Conservation (phyloP, 2,329 filamentous ascomycete genomes). For the Graphium sp. region DNA sequence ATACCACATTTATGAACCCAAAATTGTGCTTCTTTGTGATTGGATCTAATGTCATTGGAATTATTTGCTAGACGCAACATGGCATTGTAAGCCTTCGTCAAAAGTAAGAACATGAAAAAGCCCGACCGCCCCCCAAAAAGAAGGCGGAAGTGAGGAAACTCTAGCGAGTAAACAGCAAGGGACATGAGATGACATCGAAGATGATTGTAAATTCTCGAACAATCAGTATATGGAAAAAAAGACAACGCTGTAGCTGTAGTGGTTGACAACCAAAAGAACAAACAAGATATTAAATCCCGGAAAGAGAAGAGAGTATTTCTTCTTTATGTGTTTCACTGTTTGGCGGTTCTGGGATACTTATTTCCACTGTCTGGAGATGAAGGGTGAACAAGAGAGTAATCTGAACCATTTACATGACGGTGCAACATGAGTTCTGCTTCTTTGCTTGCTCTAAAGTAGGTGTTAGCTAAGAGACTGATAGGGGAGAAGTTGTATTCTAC, state of each 20-base stretch:
- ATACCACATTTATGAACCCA: too few species aligned
- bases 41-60: too few species aligned
- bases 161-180: too few species aligned
- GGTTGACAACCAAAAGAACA: constrained; percentile 1
- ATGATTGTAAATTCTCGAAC: background rate
- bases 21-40: too few species aligned
- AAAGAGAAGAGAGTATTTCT: constrained; percentile 1
- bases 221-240: background rate
- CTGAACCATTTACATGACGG: constrained; percentile 39
- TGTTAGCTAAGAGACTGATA: constrained; percentile 21
- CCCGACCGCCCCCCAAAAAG: too few species aligned
- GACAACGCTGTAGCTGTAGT: background rate
- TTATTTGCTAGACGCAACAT: too few species aligned
- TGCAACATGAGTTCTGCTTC: constrained; percentile 66
- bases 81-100: too few species aligned
- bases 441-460: too few species aligned
- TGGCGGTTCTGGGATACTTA: background rate
- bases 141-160: too few species aligned
- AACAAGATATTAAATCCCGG: constrained; percentile 1
- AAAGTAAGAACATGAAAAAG: too few species aligned
- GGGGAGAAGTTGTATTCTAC: constrained; percentile 14
- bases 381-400: background rate
- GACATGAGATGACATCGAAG: too few species aligned
- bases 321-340: background rate
- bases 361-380: background rate